Evolutionary conservation across 305 asterid genomes (phyloP).

Genomic region (Fraxinus velutina): DNA sequence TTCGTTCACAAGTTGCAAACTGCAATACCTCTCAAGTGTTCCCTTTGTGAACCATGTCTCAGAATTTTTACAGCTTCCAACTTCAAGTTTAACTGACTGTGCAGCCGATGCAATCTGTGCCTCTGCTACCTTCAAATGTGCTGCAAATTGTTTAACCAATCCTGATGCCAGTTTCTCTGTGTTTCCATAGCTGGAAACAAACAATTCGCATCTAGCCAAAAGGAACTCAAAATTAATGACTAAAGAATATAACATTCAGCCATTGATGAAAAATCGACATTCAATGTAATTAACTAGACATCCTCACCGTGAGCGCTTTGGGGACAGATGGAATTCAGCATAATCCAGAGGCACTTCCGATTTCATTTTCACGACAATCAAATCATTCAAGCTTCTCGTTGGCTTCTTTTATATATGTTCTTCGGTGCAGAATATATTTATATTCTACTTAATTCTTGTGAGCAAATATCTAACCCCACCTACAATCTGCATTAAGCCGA

Average conservation of each 20-base stretch:
- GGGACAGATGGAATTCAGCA: conserved; percentile 81
- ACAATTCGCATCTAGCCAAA: conserved; percentile 68
- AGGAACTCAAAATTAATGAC: conserved; percentile 14
- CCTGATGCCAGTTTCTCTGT: conserved; percentile 90
- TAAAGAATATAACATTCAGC: background rate
- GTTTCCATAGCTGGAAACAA: conserved; percentile 65
- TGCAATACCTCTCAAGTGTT: conserved; percentile 78
- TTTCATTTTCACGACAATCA: conserved; percentile 48
- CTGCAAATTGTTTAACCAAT: conserved; percentile 70
- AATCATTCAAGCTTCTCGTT: conserved; percentile 20
- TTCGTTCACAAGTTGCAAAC: conserved; percentile 15
- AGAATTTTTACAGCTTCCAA: conserved; percentile 50
- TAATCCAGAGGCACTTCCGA: conserved; percentile 67
- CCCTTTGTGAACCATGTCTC: conserved; percentile 92
- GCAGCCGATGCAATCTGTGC: conserved; percentile 66
- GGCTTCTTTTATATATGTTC: conserved; percentile 33
- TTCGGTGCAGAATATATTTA: conserved; percentile 11
- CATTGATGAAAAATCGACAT: conserved; percentile 11
- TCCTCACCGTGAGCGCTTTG: conserved; percentile 70
- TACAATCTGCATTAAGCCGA: background rate
- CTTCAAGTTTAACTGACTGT: conserved; percentile 76
- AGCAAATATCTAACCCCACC: background rate
- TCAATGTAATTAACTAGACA: conserved; percentile 8
- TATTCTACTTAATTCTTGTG: background rate
- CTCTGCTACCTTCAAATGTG: conserved; percentile 72